phyloP scores from a whole-genome alignment of 2,329 filamentous ascomycete species.

The Gnomoniopsis sp. region DNA sequence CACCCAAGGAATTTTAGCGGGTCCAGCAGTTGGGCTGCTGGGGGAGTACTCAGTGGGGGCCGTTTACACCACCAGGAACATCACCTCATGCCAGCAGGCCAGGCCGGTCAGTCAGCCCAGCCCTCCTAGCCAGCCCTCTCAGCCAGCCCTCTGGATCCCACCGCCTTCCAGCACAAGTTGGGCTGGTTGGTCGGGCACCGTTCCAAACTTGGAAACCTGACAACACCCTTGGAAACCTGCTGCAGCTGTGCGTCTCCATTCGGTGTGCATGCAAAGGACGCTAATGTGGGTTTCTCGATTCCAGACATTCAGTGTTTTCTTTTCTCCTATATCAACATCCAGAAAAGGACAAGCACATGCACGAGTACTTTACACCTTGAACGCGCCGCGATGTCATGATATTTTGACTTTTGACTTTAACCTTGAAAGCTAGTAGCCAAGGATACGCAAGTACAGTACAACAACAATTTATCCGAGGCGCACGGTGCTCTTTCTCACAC shows the following conservation, averaged over 20 bases:
- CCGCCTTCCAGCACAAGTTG: too few species aligned
- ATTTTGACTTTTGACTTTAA: background rate
- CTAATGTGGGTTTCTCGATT: constrained; percentile 17
- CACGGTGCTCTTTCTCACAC: too few species aligned
- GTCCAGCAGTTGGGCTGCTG: background rate
- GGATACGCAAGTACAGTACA: constrained; percentile 9
- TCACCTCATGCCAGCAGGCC: too few species aligned
- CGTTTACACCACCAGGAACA: too few species aligned
- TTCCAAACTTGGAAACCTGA: background rate
- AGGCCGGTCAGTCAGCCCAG: too few species aligned
- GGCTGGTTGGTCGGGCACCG: background rate
- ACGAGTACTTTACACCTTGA: too few species aligned
- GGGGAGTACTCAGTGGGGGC: too few species aligned
- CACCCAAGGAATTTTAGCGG: background rate
- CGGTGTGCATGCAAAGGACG: background rate
- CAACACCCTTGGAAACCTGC: background rate
- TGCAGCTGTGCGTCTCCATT: background rate
- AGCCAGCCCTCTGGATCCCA: too few species aligned
- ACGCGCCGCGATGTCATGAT: background rate
- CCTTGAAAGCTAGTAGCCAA: background rate
- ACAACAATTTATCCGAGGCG: too few species aligned
- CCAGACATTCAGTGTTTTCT: constrained; percentile 3
- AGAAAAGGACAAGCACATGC: too few species aligned
- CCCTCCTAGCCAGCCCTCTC: background rate
- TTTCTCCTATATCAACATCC: background rate